Conservation (phyloP, 352 stramenopile species). For the Halophytophthora polymorphica region DNA sequence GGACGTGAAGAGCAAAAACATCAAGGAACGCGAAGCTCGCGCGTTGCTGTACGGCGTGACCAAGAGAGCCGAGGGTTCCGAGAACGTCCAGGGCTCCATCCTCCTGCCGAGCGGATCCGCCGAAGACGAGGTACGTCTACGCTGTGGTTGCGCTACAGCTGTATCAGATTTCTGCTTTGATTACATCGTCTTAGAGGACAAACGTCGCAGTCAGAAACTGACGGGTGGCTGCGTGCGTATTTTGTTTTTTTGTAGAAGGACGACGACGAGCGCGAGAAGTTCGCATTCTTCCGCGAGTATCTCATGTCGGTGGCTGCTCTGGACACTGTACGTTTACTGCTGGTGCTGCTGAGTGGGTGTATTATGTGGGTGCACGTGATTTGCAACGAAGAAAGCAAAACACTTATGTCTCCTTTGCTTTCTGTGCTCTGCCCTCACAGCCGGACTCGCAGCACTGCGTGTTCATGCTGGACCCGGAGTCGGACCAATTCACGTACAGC, state of each 20-base stretch:
- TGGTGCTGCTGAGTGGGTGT: neutral
- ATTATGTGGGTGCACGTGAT: neutral
- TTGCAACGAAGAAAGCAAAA: constrained; percentile 4
- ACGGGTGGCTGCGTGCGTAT: constrained; percentile 5
- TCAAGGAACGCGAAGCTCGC: constrained; percentile 63
- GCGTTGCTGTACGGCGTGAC: constrained; percentile 72
- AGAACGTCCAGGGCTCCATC: constrained; percentile 75
- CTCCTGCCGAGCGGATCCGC: constrained; percentile 53
- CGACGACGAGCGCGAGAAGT: constrained; percentile 65
- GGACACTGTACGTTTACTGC: constrained; percentile 50
- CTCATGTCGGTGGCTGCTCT: constrained; percentile 67
- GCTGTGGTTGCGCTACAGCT: neutral
- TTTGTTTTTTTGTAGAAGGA: constrained; percentile 31
- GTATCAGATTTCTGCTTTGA: neutral
- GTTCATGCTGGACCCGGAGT: constrained; percentile 77
- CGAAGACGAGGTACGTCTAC: constrained; percentile 50
- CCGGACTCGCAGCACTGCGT: constrained; percentile 70
- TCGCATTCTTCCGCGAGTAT: constrained; percentile 82
- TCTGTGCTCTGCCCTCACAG: constrained; percentile 11
- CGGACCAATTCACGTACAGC: constrained; percentile 75
- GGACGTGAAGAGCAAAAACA: constrained; percentile 73
- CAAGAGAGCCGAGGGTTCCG: constrained; percentile 56
- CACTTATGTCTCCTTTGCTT: constrained; percentile 1
- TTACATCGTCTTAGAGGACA: neutral
- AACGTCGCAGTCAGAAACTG: neutral